Evolutionary conservation across 1,284 basidiomycete genomes (phyloP).

Genomic region (Mycena sp.): DNA sequence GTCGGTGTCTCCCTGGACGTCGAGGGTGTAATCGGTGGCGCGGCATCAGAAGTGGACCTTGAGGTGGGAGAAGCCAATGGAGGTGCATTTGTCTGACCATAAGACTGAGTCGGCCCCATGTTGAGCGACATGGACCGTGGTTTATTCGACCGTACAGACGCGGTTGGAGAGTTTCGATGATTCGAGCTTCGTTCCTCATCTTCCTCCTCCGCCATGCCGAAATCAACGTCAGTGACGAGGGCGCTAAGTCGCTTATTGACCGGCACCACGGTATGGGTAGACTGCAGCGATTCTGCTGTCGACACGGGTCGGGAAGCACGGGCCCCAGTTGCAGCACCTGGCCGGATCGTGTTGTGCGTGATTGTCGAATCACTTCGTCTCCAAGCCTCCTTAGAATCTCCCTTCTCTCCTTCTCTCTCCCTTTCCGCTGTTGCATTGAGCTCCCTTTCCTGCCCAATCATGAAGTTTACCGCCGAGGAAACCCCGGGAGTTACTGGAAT

Average conservation of each 20-base stretch:
- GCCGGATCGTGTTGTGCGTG: slow-evolving; percentile 69
- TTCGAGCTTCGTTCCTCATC: slow-evolving; percentile 39
- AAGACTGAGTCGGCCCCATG: slow-evolving; percentile 44
- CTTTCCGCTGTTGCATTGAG: slow-evolving; percentile 30
- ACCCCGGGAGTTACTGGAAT: slow-evolving; percentile 59
- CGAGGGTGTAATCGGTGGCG: slow-evolving; percentile 37
- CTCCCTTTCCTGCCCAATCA: slow-evolving; percentile 45
- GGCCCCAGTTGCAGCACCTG: slow-evolving; percentile 54
- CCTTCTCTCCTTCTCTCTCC: slow-evolving; percentile 27
- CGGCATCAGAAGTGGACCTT: slow-evolving; percentile 28
- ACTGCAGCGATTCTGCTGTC: slow-evolving; percentile 77
- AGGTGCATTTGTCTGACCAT: slow-evolving; percentile 18
- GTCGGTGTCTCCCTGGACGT: slow-evolving; percentile 47
- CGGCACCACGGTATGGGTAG: slow-evolving; percentile 72
- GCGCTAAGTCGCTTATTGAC: slow-evolving; percentile 72
- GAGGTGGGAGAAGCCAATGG: slow-evolving; percentile 35
- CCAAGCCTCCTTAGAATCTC: slow-evolving; percentile 66
- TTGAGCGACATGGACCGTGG: slow-evolving; percentile 72
- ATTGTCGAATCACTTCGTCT: slow-evolving; percentile 80
- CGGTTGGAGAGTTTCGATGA: slow-evolving; percentile 13
- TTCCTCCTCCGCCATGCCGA: slow-evolving; percentile 62
- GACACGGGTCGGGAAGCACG: slow-evolving; percentile 75
- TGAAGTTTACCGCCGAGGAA: slow-evolving; percentile 55
- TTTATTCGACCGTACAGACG: slow-evolving; percentile 47
- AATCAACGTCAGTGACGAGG: slow-evolving; percentile 71